Base-by-base conservation (phyloP, 768 basidiomycete genomes). In the Cubamyces sp. region DNA sequence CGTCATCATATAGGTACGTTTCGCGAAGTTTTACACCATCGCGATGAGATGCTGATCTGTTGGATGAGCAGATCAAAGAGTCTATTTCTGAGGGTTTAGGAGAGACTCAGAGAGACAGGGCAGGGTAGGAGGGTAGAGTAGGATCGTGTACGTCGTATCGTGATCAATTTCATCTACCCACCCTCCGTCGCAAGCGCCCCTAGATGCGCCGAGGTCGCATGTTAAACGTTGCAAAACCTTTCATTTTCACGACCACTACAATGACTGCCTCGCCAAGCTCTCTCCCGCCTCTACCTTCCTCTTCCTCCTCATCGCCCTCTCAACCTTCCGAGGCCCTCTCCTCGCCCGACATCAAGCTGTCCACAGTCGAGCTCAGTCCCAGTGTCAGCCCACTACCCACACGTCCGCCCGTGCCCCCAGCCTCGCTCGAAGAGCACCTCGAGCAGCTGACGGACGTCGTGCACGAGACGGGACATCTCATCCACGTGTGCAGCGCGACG, bases 361-460 rank as follows among this genome's bases (percentile, higher is more conserved):
- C 34, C 34, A 34, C 34, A 34, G 5, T 9, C 34, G 4, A 5
- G 34, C 34, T 34, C 34, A 34, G 34, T 11, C 34, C 34, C 34
- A 34, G 34, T 11, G n/a, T n/a, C n/a, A n/a, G n/a, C n/a, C n/a
- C 26, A 1, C 25, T 7, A 16, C 61, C 49, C 21, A 5, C 42
- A 3, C 60, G 3, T 9, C 42, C 11, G 39, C 57, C 47, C 4
- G 34, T 15, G 18, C 50, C 61, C 12, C 2, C 54, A 40, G 21
- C 55, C 37, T 56, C 62, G 3, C 40, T 63, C 37, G 45, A 46
- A 46, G 62, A 54, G 30, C 56, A 63, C 34, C 48, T 63, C 62
- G 50, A 53, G 23, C 62, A 51, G 21, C 56, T 63, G 16, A 63
- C 62, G 3, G 21, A 23, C 21, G 51, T 50, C 5, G 57, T 63